Base-by-base conservation (phyloP, 2,329 filamentous ascomycete genomes). In the Rhynchosporium graminicola region DNA sequence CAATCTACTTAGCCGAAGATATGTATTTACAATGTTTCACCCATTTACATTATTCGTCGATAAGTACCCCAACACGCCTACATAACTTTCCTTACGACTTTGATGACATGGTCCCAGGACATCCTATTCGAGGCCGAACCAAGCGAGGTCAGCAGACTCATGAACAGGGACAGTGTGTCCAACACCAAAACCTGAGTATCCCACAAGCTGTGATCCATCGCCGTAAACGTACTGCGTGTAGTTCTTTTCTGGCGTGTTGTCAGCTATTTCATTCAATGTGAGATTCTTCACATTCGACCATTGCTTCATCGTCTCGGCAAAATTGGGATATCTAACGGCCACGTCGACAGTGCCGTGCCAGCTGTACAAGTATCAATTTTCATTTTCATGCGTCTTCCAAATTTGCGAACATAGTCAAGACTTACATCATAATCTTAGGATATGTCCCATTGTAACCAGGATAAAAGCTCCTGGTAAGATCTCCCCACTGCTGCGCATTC, bases 401-500 rank as follows among this genome's bases (percentile, higher is more conserved):
- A 15, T 10, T 12, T 29, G 28, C 33, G 47, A 33, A 40, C 3
- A 12, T 15, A 4, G 47, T 20, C 33, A 42, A 13, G 6, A 57
- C 67, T 54, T 51, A 70, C 67, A 70, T 65, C 50, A 65, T 69
- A 75, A 80, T 77, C 63, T 73, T 73, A 13, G 79, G 76, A 8
- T 76, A 72, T 1, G 72, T 62, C 7, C 79, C 78, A 20, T 69
- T 77, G 57, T 75, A 77, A 0, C 72, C 72, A 1, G 74, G 70
- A 63, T 75, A 75, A 45, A 79, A 78, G 60, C 74, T 74, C 31
- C 74, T 72, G 12, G 79, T 81, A 29, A 78, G 74, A 63, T 77
- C 75, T 10, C 80, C 79, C 82, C 82, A 85, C 59, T 79, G 74
- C 64, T 78, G 72, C 3, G 79, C 76, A 0, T 79, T 67, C 63